Evolutionary conservation across 768 basidiomycete genomes (phyloP).

Genomic region (Tulasnella sp.): DNA sequence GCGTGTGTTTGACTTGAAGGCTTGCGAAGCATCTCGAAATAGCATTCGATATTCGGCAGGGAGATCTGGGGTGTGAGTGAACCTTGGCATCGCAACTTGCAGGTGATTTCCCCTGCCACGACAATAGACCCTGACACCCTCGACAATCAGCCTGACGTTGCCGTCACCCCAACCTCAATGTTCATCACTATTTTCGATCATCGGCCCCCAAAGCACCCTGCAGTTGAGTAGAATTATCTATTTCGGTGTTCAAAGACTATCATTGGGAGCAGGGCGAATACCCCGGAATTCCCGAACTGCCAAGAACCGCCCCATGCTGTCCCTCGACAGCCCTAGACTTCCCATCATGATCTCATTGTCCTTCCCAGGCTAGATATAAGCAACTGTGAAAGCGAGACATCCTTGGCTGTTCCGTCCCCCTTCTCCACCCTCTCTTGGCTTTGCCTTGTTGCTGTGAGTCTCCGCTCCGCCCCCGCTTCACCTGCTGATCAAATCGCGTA

Average conservation of each 20-base stretch:
- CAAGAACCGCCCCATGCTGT: slow-evolving; percentile 4
- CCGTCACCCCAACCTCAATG: neutral
- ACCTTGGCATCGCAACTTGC: neutral
- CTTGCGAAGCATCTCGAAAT: neutral
- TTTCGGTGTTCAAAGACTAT: neutral
- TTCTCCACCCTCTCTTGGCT: neutral
- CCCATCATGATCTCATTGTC: neutral
- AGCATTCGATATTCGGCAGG: neutral
- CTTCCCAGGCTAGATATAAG: neutral
- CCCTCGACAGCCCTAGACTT: neutral
- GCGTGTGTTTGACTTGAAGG: neutral
- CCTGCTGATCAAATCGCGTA: neutral
- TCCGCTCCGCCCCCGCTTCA: neutral
- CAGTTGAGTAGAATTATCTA: neutral
- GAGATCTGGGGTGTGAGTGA: neutral
- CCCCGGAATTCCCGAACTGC: neutral
- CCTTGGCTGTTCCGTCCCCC: neutral
- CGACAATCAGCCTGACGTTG: neutral
- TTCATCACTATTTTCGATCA: neutral
- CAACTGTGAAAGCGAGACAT: neutral
- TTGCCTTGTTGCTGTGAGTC: neutral
- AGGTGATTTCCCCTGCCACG: neutral
- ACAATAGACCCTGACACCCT: neutral
- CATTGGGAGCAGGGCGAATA: neutral
- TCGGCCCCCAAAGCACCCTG: neutral